Evolutionary conservation across 225 moss, liverwort and hornwort genomes (phyloP), one percentile per base, ranked within the genome.

Genomic region (Rhytidiadelphus loreus): DNA sequence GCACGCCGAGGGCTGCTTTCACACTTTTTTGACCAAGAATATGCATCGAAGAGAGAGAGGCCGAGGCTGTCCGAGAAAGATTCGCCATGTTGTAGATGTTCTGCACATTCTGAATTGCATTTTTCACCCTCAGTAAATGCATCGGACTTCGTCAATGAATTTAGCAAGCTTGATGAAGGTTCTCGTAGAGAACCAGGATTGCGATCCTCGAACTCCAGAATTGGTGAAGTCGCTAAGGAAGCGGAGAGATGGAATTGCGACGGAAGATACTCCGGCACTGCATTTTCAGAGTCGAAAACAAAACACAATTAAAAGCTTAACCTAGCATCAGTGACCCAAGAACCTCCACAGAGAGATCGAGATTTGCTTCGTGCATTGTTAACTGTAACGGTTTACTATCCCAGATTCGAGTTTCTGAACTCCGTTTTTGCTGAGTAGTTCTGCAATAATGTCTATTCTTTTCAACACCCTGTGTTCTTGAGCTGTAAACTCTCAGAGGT

Each of bases 251-350:
- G 73, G 52, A 93, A 83, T 75, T 77, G 87, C 62, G 91, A 80
- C 18, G 89, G 89, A 78, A 89, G 88, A 91, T 41, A 91, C 43
- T 91, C 93, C 52, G 86, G 65, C 56, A 87, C 93, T 93, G 91
- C 89, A 84, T 86, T 84, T 60, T 69, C 74, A 86, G 33, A 64
- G 22, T 23, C 87, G 44, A 81, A 86, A 60, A 53, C 32, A 82
- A 79, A 69, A 71, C 75, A 85, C n/a, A 52, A 33, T 91, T 37
- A 89, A 53, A 80, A 18, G 35, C 60, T 58, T 59, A 53, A 52
- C 46, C 33, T 83, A 64, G 59, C 15, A 80, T 64, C 74, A 75
- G 73, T 59, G n/a, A 37, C 37, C 46, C 58, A 64, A 66, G n/a
- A 61, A 66, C 15, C 70, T 55, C 43, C 68, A 77, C 52, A 39